Evolutionary conservation across 306 rosid species (phyloP).

Genomic region (Cucurbita argyrosperma): DNA sequence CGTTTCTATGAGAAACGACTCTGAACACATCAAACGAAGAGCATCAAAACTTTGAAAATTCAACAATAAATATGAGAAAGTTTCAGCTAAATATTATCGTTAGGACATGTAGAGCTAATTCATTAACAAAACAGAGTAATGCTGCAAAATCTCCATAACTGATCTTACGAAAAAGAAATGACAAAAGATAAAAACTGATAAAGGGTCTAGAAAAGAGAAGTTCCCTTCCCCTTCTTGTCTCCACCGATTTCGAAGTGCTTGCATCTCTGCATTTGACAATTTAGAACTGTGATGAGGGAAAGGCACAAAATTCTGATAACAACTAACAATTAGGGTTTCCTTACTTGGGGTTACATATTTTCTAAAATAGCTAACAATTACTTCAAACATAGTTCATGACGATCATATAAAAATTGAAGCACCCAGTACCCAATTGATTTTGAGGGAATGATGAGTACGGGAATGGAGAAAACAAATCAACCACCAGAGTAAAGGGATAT

Average conservation of each 20-base stretch:
- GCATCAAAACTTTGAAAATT: neutral
- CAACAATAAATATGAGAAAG: neutral
- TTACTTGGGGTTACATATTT: neutral
- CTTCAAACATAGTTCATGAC: no score
- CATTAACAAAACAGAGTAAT: neutral
- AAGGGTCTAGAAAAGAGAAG: slow-evolving; percentile 21
- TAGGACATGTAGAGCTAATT: neutral
- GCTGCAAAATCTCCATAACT: neutral
- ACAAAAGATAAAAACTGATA: neutral
- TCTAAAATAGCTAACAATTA: neutral
- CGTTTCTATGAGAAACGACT: neutral
- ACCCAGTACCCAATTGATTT: neutral
- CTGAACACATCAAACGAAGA: neutral
- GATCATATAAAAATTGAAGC: neutral
- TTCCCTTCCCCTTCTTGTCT: slow-evolving; percentile 37
- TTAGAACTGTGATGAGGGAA: neutral
- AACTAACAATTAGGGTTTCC: neutral
- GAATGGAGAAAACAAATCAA: neutral
- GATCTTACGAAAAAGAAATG: neutral
- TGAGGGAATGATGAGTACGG: no score
- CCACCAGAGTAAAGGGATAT: neutral
- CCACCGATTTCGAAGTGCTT: slow-evolving; percentile 32
- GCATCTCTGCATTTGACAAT: slow-evolving; percentile 25
- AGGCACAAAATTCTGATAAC: neutral
- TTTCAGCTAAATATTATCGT: neutral